Evolutionary conservation across 495 filamentous ascomycete species (phyloP).

Genomic region (Patellaria atrata): DNA sequence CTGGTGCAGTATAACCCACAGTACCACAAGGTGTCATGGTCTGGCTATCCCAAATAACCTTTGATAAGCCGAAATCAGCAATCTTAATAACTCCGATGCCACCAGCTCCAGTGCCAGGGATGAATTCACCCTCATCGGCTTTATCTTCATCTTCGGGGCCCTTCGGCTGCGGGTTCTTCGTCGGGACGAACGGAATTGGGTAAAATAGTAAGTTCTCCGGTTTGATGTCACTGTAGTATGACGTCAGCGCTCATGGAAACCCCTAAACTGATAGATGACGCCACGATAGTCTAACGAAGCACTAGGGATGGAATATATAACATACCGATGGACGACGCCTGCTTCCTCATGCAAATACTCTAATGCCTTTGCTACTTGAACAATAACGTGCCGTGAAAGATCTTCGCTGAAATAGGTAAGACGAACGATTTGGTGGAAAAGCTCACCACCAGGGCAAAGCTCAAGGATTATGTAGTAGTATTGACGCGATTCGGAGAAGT

Average conservation of each 20-base stretch:
- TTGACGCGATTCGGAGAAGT: conserved; percentile 84
- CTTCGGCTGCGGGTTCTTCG: conserved; percentile 61
- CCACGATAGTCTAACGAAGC: conserved; percentile 8
- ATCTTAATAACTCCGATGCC: conserved; percentile 95
- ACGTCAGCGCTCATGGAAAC: conserved; percentile 18
- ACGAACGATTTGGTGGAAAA: conserved; percentile 97
- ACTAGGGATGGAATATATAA: conserved; percentile 9
- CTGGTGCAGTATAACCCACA: conserved; percentile 95
- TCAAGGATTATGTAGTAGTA: conserved; percentile 97
- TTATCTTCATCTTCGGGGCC: conserved; percentile 90
- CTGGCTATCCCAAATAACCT: conserved; percentile 94
- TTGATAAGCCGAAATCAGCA: conserved; percentile 93
- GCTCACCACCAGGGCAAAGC: conserved; percentile 84
- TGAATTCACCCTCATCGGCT: conserved; percentile 90
- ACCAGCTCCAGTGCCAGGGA: conserved; percentile 67
- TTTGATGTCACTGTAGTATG: conserved; percentile 76
- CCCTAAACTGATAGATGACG: conserved; percentile 5
- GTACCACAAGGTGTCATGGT: conserved; percentile 99
- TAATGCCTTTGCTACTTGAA: conserved; percentile 82
- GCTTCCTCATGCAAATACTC: conserved; percentile 90
- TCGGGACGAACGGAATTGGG: conserved; percentile 66
- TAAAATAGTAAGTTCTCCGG: conserved; percentile 94
- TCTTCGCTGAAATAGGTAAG: conserved; percentile 98
- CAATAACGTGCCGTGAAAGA: conserved; percentile 83
- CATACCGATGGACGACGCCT: conserved; percentile 93